Evolutionary conservation across 257 asterid species (phyloP), one percentile per base, ranked within the genome.

Genomic region (Scutellaria minor): DNA sequence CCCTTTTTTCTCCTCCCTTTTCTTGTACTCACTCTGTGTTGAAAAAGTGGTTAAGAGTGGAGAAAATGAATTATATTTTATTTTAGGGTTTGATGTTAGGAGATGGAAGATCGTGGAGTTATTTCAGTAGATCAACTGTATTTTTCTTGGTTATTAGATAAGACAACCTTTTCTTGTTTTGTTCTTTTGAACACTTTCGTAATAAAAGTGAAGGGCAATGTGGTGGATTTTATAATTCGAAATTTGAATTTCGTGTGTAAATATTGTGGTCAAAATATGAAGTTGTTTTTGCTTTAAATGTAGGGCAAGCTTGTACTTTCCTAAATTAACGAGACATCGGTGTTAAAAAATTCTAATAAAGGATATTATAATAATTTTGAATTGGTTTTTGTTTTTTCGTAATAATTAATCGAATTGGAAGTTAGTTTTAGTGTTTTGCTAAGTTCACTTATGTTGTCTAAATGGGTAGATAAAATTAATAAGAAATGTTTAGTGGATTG

Each of bases 81-180:
- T 42, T 77, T 51, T 77, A 74, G 82, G 88, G 82, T 78, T 82
- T 74, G 76, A 75, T 54, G 55, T 47, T 79, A 46, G 75, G 64
- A 52, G 72, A 63, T 71, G 67, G 78, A 75, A 67, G 60, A 51
- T 66, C 47, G 71, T 66, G 47, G 37, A 52, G 64, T 70, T 42
- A 70, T 41, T 70, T 44, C 79, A 73, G 69, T 61, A 68, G 79
- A 77, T 75, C 81, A 75, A 64, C 75, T 76, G 69, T 73, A 58
- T 10, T 61, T 76, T 72, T 64, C 75, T 48, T 52, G 40, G 54
- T 71, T 67, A 61, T n/a, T 72, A 44, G 41, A 41, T 41, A 47
- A 15, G 77, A 70, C 77, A 57, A 55, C 55, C 66, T 56, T 31
- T 35, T 58, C 15, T 44, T 48, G 22, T 58, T 47, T 67, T 77